Evolutionary conservation across 495 filamentous ascomycete species (phyloP), one percentile per base, ranked within the genome.

Genomic region (Lasiosphaeria miniovina): DNA sequence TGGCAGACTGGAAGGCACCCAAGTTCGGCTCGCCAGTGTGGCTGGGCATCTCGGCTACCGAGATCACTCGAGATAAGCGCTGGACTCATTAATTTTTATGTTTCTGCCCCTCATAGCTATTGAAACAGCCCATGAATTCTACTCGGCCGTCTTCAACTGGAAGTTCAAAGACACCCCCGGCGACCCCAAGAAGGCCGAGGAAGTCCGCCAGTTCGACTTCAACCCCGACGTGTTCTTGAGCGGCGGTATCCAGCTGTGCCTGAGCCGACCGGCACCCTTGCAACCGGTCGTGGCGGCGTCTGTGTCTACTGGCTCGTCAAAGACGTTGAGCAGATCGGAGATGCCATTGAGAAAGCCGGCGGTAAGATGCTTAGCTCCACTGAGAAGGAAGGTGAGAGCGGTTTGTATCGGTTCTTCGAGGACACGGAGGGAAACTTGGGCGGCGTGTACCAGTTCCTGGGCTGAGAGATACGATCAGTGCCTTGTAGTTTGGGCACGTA

Each of bases 141-240:
- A 64, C 62, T 53, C 50, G 10, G 53, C 62, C 32, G 62, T 64
- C 58, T 64, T 64, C 62, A 57, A 64, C 57, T 61, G 58, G 57
- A 52, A 49, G 32, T 58, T 57, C 49, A 61, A 61, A 24, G 52
- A 38, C 52, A 46, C 8, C 5, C 12, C 35, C 46, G 15, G 35
- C 36, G 31, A 48, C 1, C 6, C 38, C 12, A 34, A 54, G 4
- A 33, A 60, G 15, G 38, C 45, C 32, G 14, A 50, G 43, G 38
- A 36, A 31, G 51, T 53, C 40, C 43, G 43, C 12, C 52, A 46
- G 43, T 53, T 64, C 46, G 54, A 64, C 49, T 61, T 64, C 54
- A 60, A 53, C 54, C 62, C 62, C 4, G 58, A 55, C 54, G 32
- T 64, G 14, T 53, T 49, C 40, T n/a, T 64, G 35, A 33, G 58